Percentiles rank a stretch among this genome's conserved stretches.
These are phyloP conservation scores for Epichloe festucae DNA, from an alignment of 2,329 filamentous ascomycete genomes.

Conservation along the genomic window DNA sequence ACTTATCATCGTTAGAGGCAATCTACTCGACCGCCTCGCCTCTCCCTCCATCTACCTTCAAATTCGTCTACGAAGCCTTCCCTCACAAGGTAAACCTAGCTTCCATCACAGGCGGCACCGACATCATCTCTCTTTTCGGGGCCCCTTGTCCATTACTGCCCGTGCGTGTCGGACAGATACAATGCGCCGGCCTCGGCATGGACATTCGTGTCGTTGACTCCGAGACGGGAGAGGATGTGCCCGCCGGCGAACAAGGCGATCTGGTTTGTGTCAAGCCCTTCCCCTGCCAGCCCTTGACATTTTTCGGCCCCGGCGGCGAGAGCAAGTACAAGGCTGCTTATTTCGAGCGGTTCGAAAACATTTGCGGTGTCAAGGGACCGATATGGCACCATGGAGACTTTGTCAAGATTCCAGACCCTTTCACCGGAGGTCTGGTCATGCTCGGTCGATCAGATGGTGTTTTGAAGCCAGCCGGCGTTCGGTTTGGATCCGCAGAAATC, in stretches of 20 bases:
- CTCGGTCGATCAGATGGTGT: slow-evolving; percentile 86
- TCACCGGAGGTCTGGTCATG: slow-evolving; percentile 74
- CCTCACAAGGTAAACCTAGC: slow-evolving; percentile 70
- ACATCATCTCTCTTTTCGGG: slow-evolving; percentile 92
- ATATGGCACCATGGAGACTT: slow-evolving; percentile 97
- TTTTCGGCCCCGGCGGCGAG: slow-evolving; percentile 56
- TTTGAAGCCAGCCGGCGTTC: slow-evolving; percentile 79
- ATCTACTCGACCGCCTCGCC: slow-evolving; percentile 94
- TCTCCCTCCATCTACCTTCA: slow-evolving; percentile 82
- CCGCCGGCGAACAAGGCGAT: slow-evolving; percentile 63
- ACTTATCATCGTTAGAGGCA: slow-evolving; percentile 56
- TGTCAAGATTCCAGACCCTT: slow-evolving; percentile 50
- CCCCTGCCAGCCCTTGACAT: slow-evolving; percentile 79
- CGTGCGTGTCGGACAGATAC: slow-evolving; percentile 61
- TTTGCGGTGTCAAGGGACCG: slow-evolving; percentile 24
- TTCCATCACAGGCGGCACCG: slow-evolving; percentile 90
- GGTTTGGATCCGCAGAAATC: slow-evolving; percentile 90
- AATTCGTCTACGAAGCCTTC: slow-evolving; percentile 77
- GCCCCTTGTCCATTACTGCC: slow-evolving; percentile 66
- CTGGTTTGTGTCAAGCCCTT: slow-evolving; percentile 79
- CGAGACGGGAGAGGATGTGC: slow-evolving; percentile 39
- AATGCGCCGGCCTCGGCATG: slow-evolving; percentile 69
- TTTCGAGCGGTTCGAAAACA: slow-evolving; percentile 63
- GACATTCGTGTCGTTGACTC: slow-evolving; percentile 51
- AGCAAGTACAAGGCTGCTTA: slow-evolving; percentile 75